phyloP scores from a whole-genome alignment of 352 stramenopile genomes.

The Blastocystis sp. region DNA sequence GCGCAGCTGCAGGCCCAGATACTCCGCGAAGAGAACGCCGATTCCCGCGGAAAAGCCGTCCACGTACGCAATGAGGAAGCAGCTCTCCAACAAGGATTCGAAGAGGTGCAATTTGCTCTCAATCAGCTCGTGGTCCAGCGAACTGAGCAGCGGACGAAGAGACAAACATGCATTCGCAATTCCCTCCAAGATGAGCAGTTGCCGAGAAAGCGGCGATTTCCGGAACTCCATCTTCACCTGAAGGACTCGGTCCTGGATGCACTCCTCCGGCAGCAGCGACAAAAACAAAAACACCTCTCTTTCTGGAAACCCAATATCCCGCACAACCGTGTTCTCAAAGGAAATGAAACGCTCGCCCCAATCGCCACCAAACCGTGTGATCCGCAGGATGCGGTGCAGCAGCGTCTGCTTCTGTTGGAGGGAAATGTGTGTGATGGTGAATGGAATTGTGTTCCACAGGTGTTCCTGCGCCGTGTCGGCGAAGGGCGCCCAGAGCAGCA shows the following conservation, averaged over 20 bases:
- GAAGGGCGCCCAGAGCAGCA: background rate
- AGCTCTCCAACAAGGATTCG: conserved; percentile 5
- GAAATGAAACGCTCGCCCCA: background rate
- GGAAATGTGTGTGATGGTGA: background rate
- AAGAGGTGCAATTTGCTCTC: conserved; percentile 1
- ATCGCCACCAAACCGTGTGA: background rate
- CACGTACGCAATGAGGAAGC: background rate
- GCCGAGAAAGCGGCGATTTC: background rate
- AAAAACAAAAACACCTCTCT: conserved; percentile 19
- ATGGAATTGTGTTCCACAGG: background rate
- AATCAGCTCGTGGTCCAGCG: background rate
- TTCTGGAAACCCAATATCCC: conserved; percentile 11
- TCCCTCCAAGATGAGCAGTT: background rate
- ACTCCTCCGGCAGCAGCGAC: background rate
- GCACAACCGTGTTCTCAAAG: background rate
- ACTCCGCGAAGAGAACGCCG: background rate
- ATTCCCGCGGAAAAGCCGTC: background rate
- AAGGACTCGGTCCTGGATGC: background rate
- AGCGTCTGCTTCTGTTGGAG: background rate
- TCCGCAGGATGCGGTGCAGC: background rate
- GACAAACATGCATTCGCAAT: background rate
- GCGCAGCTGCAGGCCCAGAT: background rate
- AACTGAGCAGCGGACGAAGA: background rate
- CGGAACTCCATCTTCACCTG: conserved; percentile 34
- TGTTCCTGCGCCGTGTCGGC: background rate